Evolutionary conservation across 75 land plant genomes (phyloP).

Genomic region (Pinus taeda): DNA sequence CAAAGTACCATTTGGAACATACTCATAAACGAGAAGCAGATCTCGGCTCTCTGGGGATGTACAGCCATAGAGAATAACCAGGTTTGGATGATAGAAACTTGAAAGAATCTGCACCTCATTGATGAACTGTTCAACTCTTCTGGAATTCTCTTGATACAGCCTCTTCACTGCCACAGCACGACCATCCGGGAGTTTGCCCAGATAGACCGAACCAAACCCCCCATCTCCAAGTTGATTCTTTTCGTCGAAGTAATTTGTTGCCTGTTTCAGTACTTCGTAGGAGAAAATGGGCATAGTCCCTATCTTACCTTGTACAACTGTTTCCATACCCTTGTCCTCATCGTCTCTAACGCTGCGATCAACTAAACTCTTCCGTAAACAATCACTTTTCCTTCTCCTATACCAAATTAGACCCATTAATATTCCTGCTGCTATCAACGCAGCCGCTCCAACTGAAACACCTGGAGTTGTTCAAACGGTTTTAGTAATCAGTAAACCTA

Average conservation of each 20-base stretch:
- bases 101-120: conserved; percentile 19
- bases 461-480: background rate
- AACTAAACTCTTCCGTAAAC: background rate
- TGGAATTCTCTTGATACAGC: background rate
- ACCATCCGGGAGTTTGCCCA: conserved; percentile 24
- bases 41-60: background rate
- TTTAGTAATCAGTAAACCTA: background rate
- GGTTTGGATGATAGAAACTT: conserved; percentile 17
- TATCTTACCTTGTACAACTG: background rate
- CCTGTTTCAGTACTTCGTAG: background rate
- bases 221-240: conserved; percentile 14
- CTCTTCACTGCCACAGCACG: conserved; percentile 15
- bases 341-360: background rate
- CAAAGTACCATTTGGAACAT: conserved; percentile 32
- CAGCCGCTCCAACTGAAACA: background rate
- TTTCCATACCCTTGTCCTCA: background rate
- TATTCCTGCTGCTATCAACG: background rate
- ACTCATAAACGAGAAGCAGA: conserved; percentile 41
- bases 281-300: background rate
- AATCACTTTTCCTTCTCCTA: background rate
- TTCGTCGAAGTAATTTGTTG: conserved; percentile 12
- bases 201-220: conserved; percentile 25
- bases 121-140: conserved; percentile 16
- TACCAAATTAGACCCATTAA: background rate
- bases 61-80: conserved; percentile 23